These are phyloP conservation scores for Rhododendron williamsianum DNA, from an alignment of 148 eudicot genomes.

Conservation along the genomic window DNA sequence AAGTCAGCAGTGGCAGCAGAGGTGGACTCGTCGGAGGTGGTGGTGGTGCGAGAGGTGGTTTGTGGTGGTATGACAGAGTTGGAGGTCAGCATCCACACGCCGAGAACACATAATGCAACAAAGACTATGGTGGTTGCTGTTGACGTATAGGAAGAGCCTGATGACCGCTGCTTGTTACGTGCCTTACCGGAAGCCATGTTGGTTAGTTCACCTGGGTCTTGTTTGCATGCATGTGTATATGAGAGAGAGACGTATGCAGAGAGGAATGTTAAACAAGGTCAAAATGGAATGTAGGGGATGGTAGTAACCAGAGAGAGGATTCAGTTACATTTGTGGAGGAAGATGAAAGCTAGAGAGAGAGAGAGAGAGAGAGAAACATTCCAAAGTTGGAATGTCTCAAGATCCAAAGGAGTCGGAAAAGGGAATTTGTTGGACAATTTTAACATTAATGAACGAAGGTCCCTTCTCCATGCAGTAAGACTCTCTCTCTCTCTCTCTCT, in stretches of 20 bases:
- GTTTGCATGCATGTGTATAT: background rate
- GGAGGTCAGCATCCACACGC: constrained; percentile 48
- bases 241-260: background rate
- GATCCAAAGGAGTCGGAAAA: constrained; percentile 35
- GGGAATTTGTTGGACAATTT: constrained; percentile 19
- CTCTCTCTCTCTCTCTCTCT: background rate
- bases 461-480: background rate
- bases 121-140: constrained; percentile 37
- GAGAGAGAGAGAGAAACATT: background rate
- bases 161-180: constrained; percentile 38
- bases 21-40: background rate
- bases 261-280: background rate
- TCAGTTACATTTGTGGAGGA: constrained; percentile 24
- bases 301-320: constrained; percentile 12
- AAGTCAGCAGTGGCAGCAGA: background rate
- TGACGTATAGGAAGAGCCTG: constrained; percentile 38
- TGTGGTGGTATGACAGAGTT: constrained; percentile 26
- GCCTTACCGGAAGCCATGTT: constrained; percentile 32
- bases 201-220: background rate
- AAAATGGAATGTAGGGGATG: background rate
- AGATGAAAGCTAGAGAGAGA: constrained; percentile 12
- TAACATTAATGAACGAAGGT: background rate
- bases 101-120: constrained; percentile 38
- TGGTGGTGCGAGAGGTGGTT: constrained; percentile 22
- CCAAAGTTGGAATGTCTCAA: background rate